These are phyloP conservation scores for Phellinidium pouzarii DNA, from an alignment of 1,284 basidiomycete species.

Conservation along the genomic window DNA sequence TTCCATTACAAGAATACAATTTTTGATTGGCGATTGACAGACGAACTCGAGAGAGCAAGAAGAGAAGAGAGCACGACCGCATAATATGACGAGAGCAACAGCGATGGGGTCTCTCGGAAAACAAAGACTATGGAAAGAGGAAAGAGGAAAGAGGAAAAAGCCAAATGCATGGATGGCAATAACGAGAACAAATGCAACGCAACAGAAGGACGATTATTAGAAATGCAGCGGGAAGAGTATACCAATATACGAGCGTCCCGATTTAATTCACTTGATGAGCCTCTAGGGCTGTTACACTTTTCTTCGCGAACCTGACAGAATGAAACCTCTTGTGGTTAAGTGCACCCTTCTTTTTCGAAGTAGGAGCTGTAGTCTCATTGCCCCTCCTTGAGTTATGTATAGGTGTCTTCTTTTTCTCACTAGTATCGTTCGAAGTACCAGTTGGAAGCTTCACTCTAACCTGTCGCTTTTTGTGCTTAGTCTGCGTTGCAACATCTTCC, in stretches of 20 bases:
- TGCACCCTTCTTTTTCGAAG: neutral
- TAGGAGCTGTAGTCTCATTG: neutral
- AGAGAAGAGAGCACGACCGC: too few species aligned
- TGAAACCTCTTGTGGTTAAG: neutral
- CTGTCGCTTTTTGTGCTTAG: constrained; percentile 3
- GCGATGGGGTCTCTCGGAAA: too few species aligned
- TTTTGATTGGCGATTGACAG: too few species aligned
- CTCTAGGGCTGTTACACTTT: neutral
- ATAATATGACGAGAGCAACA: too few species aligned
- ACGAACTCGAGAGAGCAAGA: too few species aligned
- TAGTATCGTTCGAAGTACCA: neutral
- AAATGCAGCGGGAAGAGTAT: neutral
- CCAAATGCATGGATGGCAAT: neutral
- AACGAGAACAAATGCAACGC: too few species aligned
- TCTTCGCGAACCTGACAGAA: neutral
- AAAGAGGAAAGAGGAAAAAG: neutral
- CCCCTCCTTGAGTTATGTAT: neutral
- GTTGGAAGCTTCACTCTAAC: constrained; percentile 7
- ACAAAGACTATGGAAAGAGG: neutral
- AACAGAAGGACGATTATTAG: too few species aligned
- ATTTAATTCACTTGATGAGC: neutral
- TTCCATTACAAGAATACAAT: too few species aligned
- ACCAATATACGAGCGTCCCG: neutral
- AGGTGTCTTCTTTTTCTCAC: neutral
- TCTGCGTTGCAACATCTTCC: neutral